Evolutionary conservation across 495 filamentous ascomycete species (phyloP), one percentile per base, ranked within the genome.

Genomic region (Hypomontagnella submonticulosa): DNA sequence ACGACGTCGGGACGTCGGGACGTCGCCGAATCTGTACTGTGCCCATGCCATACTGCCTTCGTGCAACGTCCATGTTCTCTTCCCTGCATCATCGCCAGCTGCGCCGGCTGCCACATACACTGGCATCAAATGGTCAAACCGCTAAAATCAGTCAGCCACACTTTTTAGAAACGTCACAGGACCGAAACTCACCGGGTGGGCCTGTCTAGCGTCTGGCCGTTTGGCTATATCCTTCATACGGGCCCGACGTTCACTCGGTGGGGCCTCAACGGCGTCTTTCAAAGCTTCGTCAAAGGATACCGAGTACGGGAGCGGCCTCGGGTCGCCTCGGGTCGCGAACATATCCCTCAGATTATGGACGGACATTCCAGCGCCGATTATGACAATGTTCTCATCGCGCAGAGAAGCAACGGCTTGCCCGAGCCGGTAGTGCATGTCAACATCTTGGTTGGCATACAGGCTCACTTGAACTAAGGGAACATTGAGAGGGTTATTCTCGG

Each of bases 381-480:
- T 87, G 32, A 90, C 78, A 47, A 95, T 83, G 43, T 85, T 85
- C 61, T 93, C 85, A 34, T 90, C 87, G 20, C 92, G 87, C 4
- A 96, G 86, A 18, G 75, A 64, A 1, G 85, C 72, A 3, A 96
- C 78, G 9, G 91, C 90, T 62, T 85, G 79, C 0, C 92, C 92
- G 4, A 95, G 83, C 0, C 77, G 76, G 74, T 90, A 90, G 73
- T 95, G 91, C 71, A 85, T 82, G 50, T 85, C 79, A 11, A 88
- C 83, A 58, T 93, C 85, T 66, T 92, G 89, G 48, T 77, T 85
- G 34, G 82, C 74, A 74, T 88, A 93, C 38, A 95, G 81, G 27
- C 88, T 91, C 18, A 94, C 89, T 71, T 96, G 92, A 15, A 96
- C 90, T 10, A 96, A 77, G 1, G 92, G 92, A 13, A 92, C 85